These are phyloP conservation scores for Nicotiana tomentosiformis DNA, from an alignment of 257 asterid genomes.

Conservation along the genomic window DNA sequence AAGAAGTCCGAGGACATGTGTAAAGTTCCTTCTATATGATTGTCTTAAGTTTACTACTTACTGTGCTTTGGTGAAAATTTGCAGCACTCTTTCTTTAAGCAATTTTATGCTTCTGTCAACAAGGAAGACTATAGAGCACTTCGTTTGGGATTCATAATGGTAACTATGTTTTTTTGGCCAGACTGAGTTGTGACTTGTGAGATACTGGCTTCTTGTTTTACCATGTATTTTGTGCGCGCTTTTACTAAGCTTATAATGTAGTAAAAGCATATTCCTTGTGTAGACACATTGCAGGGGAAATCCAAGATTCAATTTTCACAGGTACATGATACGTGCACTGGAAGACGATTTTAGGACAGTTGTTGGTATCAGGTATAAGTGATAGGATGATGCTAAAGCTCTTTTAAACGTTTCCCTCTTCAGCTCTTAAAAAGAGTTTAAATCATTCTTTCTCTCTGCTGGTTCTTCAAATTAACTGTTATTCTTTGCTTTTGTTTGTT, in stretches of 20 bases:
- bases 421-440: neutral
- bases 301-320: slow-evolving; percentile 88
- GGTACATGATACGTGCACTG: slow-evolving; percentile 91
- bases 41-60: neutral
- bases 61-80: slow-evolving; percentile 14
- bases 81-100: slow-evolving; percentile 86
- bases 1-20: neutral
- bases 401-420: neutral
- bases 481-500: slow-evolving; percentile 15
- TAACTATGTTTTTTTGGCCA: slow-evolving; percentile 4
- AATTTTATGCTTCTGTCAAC: slow-evolving; percentile 86
- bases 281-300: slow-evolving; percentile 90
- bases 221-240: neutral
- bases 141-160: slow-evolving; percentile 85
- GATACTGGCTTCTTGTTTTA: neutral
- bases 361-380: slow-evolving; percentile 89
- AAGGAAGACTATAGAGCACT: slow-evolving; percentile 82
- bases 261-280: slow-evolving; percentile 12
- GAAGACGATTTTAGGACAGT: slow-evolving; percentile 93
- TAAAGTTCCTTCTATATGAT: neutral
- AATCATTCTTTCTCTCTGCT: neutral
- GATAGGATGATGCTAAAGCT: neutral
- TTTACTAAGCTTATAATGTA: slow-evolving; percentile 7
- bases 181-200: neutral
- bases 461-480: neutral